A percentile compares a stretch with the other conserved stretches of the same genome.
These are phyloP conservation scores for Xylariaceae sp. DNA, from an alignment of 2,329 filamentous ascomycete genomes.

Conservation along the genomic window DNA sequence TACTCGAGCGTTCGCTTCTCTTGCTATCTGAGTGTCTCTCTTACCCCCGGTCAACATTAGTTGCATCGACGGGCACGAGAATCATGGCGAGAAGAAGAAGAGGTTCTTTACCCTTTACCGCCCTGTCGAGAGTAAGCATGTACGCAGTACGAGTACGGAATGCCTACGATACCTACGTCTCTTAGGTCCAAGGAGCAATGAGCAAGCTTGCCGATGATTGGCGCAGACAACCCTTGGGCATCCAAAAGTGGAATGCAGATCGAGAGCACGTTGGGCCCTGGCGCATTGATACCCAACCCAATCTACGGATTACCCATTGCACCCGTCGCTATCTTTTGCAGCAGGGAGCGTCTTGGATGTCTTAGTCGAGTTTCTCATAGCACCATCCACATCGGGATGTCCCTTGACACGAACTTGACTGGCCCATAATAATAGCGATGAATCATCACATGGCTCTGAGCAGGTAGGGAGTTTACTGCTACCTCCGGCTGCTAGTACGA, in stretches of 20 bases:
- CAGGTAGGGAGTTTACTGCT: neutral
- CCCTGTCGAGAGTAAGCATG: slow-evolving; percentile 12
- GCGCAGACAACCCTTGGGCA: slow-evolving; percentile 24
- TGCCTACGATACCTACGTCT: neutral
- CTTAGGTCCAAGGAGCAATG: slow-evolving; percentile 7
- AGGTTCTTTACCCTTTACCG: slow-evolving; percentile 3
- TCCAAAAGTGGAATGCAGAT: slow-evolving; percentile 26
- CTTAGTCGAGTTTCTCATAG: slow-evolving; percentile 2
- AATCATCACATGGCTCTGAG: slow-evolving; percentile 3
- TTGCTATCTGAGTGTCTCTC: slow-evolving; percentile 9
- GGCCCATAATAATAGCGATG: neutral
- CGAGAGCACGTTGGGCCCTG: slow-evolving; percentile 31
- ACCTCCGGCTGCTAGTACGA: neutral
- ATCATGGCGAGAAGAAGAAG: slow-evolving; percentile 4
- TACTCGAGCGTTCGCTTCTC: slow-evolving; percentile 1
- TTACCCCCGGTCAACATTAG: slow-evolving; percentile 18
- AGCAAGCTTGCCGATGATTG: slow-evolving; percentile 11
- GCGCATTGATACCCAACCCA: slow-evolving; percentile 44
- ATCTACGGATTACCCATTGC: slow-evolving; percentile 8
- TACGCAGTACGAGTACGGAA: neutral
- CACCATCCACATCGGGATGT: slow-evolving; percentile 5
- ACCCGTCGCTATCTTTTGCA: slow-evolving; percentile 10
- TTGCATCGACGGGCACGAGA: slow-evolving; percentile 24
- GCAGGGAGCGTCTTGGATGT: slow-evolving; percentile 1
- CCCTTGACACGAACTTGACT: slow-evolving; percentile 4